phyloP scores from a whole-genome alignment of 108 stramenopile species.

The Tribonema minus region DNA sequence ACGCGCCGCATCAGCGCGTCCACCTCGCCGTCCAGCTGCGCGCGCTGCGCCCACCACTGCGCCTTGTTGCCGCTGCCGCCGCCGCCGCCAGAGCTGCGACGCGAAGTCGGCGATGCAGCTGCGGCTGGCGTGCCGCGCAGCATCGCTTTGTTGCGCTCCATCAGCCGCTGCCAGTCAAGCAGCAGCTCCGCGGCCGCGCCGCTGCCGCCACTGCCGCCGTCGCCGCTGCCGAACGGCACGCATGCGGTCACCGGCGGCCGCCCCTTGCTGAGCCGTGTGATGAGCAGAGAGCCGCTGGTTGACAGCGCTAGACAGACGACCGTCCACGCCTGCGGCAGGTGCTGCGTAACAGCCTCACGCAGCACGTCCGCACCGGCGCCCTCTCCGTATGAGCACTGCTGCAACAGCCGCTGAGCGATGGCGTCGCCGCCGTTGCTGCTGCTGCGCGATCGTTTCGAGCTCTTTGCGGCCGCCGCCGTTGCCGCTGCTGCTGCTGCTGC shows the following conservation, averaged over 20 bases:
- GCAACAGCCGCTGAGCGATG: neutral
- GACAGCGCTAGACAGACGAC: constrained; percentile 27
- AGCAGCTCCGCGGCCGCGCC: constrained; percentile 7
- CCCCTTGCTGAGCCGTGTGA: constrained; percentile 19
- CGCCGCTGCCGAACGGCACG: constrained; percentile 1
- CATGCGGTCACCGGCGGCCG: constrained; percentile 17
- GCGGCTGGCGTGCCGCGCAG: neutral
- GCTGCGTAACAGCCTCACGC: constrained; percentile 5
- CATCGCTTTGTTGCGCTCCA: neutral
- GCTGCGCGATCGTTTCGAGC: neutral
- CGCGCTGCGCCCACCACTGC: neutral
- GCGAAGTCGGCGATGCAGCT: neutral
- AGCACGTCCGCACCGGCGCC: neutral
- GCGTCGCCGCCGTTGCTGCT: neutral
- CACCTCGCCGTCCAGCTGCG: neutral
- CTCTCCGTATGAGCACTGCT: neutral
- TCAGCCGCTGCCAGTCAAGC: neutral
- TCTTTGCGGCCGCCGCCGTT: neutral
- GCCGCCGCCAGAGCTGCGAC: neutral
- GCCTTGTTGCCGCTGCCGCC: neutral
- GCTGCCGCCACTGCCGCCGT: constrained; percentile 23
- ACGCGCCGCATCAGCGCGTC: neutral
- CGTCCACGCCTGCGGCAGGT: constrained; percentile 24
- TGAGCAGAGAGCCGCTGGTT: constrained; percentile 1
- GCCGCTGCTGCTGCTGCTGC: neutral